Evolutionary conservation across 352 stramenopile species (phyloP), one percentile per base, ranked within the genome.

Genomic region (Globisporangium orthogonon): DNA sequence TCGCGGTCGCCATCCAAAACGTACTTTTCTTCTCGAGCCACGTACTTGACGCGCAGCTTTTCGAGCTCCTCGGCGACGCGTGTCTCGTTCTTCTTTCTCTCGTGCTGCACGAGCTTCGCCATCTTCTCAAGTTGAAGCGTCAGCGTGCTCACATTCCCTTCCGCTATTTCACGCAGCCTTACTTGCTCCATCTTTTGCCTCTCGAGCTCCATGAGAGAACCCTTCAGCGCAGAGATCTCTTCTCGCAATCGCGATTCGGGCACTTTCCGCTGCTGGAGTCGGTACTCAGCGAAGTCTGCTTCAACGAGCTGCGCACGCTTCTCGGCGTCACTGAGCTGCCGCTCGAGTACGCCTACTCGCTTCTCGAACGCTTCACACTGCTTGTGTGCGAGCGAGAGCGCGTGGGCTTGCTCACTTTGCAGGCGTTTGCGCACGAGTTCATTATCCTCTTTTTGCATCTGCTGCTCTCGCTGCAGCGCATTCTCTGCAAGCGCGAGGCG

Each of bases 1-100:
- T 91, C 78, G 54, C 84, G 78, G 46, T 94, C 83, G 9, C 83
- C 82, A 31, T 91, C 80, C 23, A 94, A 58, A 7, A 91, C 80
- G 52, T 83, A 91, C 41, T 76, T 83, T 54, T 94, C 84, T 56
- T 94, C 84, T 3, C 80, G 74, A 18, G 82, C 84, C 14, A 89
- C 71, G 35, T 91, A 92, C 47, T 91, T 91, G 30, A 94, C 62
- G 4, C 81, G 76, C 29, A 94, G 67, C 49, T 91, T 89, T 45
- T 94, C 84, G 52, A 94, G 52, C 29, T 94, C 84, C 30, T 90
- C 78, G 3, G 77, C 63, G 6, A 76, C 75, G 1, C 70, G 70
- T 10, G 60, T 62, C 54, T 92, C 78, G 30, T 88, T 74, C 52
- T 86, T 87, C 47, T 84, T 85, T 35, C 86, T 89, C 48, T 94